Percentiles rank a stretch among this genome's conserved stretches.
Evolutionary conservation across 306 rosid species (phyloP).

Genomic region (Mimosa bimucronata): DNA sequence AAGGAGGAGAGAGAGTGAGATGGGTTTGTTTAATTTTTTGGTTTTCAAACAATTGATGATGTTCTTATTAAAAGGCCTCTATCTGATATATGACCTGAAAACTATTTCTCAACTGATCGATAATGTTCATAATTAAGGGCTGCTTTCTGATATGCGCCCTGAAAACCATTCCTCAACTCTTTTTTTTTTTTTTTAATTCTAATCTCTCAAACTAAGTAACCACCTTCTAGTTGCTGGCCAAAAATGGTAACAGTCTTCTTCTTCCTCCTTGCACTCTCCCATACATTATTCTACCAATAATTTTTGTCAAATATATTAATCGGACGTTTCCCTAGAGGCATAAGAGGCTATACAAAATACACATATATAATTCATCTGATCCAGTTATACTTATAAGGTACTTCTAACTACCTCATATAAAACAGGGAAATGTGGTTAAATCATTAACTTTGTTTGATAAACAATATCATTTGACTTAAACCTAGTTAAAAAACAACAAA

Average conservation of each 20-base stretch:
- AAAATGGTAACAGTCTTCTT: constrained; percentile 26
- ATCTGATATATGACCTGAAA: constrained; percentile 52
- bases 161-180: constrained; percentile 62
- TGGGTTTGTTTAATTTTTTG: constrained; percentile 9
- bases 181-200: constrained; percentile 38
- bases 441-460: no score
- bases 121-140: neutral
- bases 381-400: no score
- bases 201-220: constrained; percentile 51
- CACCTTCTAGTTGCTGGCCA: constrained; percentile 36
- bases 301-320: neutral
- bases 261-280: constrained; percentile 27
- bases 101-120: constrained; percentile 62
- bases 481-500: no score
- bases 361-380: no score
- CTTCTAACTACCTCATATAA: neutral
- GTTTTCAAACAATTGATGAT: constrained; percentile 64
- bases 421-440: no score
- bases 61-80: constrained; percentile 42
- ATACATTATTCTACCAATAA: neutral
- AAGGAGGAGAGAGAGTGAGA: constrained; percentile 23
- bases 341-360: neutral
- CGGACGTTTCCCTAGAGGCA: neutral
- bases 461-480: no score
- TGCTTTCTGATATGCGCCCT: neutral